These are phyloP conservation scores for Vanrija pseudolonga DNA, from an alignment of 1,284 basidiomycete genomes.

Conservation along the genomic window DNA sequence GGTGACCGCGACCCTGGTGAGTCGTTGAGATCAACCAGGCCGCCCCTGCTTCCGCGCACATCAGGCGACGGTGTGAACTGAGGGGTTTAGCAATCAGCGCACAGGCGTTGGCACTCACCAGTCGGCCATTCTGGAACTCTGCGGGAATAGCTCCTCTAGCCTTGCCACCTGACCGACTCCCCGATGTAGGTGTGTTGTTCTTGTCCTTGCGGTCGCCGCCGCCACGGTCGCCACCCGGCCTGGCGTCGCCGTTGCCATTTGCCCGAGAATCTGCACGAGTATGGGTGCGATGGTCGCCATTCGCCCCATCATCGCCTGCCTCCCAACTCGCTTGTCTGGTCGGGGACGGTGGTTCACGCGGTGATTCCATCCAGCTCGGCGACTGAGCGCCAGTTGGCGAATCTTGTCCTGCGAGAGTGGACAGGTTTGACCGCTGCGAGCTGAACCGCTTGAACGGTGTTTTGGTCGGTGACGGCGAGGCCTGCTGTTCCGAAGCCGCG, in stretches of 20 bases:
- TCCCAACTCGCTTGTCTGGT: too few species aligned
- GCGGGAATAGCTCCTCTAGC: constrained; percentile 29
- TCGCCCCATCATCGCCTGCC: too few species aligned
- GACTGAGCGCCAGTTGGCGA: too few species aligned
- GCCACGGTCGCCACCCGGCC: constrained; percentile 10
- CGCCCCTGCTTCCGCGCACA: neutral
- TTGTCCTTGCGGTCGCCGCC: constrained; percentile 11
- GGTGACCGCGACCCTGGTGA: neutral
- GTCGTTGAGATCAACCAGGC: neutral
- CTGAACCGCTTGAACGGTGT: too few species aligned
- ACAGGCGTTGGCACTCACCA: constrained; percentile 22
- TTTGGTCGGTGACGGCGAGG: too few species aligned
- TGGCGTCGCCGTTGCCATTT: constrained; percentile 22
- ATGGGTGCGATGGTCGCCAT: neutral
- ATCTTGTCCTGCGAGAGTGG: too few species aligned
- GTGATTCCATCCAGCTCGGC: too few species aligned
- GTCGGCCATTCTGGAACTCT: constrained; percentile 31
- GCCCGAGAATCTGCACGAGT: neutral
- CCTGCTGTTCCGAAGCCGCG: too few species aligned
- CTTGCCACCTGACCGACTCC: neutral
- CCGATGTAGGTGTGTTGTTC: too few species aligned
- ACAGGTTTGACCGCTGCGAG: too few species aligned
- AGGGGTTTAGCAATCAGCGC: neutral
- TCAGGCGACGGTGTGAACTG: constrained; percentile 40
- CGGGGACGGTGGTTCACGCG: too few species aligned